Percentiles rank a stretch among this genome's conserved stretches.
These are phyloP conservation scores for Rubus idaeus DNA, from an alignment of 306 rosid genomes.

Conservation along the genomic window DNA sequence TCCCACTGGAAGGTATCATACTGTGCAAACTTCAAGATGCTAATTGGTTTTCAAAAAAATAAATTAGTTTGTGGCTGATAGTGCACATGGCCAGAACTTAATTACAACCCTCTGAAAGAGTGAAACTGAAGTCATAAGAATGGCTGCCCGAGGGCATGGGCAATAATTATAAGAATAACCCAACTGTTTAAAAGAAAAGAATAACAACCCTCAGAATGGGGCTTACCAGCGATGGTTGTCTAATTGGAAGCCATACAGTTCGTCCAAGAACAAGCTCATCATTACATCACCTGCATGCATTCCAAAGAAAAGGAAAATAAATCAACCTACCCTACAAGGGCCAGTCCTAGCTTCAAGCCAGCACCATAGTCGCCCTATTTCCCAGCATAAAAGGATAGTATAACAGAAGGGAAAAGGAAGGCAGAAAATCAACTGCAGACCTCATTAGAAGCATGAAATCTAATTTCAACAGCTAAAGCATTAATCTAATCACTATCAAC, in stretches of 20 bases:
- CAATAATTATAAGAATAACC: neutral
- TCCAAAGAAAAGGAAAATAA: slow-evolving; percentile 17
- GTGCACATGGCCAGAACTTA: neutral
- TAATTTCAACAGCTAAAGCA: neutral
- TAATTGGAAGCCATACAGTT: slow-evolving; percentile 91
- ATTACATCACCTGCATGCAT: slow-evolving; percentile 75
- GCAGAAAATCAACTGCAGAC: neutral
- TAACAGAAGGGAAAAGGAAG: neutral
- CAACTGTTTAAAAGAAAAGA: neutral
- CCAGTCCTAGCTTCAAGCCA: neutral
- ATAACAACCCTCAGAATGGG: neutral
- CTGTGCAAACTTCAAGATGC: neutral
- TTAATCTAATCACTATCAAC: neutral
- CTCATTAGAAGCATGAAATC: slow-evolving; percentile 7
- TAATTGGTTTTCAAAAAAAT: neutral
- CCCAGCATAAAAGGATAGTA: neutral
- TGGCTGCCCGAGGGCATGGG: neutral
- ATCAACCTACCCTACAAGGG: neutral
- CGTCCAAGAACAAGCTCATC: slow-evolving; percentile 94
- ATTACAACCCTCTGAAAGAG: neutral
- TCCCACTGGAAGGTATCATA: neutral
- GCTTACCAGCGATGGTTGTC: slow-evolving; percentile 87
- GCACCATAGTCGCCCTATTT: neutral
- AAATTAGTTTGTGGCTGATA: neutral
- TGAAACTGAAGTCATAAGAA: neutral